These are phyloP conservation scores for Phragmites australis DNA, from an alignment of 176 grass and related monocot species.

Conservation along the genomic window DNA sequence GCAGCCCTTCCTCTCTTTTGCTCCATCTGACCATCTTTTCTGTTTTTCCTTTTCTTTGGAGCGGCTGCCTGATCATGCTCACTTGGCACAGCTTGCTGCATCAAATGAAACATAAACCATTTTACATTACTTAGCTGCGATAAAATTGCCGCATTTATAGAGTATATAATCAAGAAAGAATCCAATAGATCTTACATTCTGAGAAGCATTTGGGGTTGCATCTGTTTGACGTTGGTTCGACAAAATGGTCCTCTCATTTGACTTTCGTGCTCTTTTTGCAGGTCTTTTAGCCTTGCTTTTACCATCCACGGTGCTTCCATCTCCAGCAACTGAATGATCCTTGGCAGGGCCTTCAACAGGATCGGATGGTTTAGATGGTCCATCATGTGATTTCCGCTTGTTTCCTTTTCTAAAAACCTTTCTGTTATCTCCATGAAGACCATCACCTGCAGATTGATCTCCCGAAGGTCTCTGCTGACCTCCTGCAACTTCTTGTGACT, in stretches of 20 bases:
- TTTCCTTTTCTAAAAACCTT: conserved; percentile 53
- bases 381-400: conserved; percentile 28
- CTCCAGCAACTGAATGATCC: conserved; percentile 26
- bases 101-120: conserved; percentile 13
- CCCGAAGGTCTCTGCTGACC: conserved; percentile 19
- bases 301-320: conserved; percentile 12
- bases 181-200: conserved; percentile 32
- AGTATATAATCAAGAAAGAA: neutral
- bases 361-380: conserved; percentile 38
- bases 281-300: conserved; percentile 27
- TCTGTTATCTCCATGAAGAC: conserved; percentile 6
- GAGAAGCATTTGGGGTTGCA: conserved; percentile 23
- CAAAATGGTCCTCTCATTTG: conserved; percentile 23
- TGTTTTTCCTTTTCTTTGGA: conserved; percentile 50
- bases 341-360: conserved; percentile 18
- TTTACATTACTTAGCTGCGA: neutral
- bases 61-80: neutral
- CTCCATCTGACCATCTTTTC: conserved; percentile 37
- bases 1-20: conserved; percentile 32
- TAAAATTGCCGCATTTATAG: conserved; percentile 11
- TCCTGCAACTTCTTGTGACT: conserved; percentile 28
- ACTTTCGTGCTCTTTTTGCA: conserved; percentile 48
- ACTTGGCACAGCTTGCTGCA: conserved; percentile 41
- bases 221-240: conserved; percentile 19
- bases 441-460: conserved; percentile 32